A percentile compares a stretch with the other conserved stretches of the same genome.
These are phyloP conservation scores for Epichloe typhina DNA, from an alignment of 2,329 filamentous ascomycete genomes.

Conservation along the genomic window DNA sequence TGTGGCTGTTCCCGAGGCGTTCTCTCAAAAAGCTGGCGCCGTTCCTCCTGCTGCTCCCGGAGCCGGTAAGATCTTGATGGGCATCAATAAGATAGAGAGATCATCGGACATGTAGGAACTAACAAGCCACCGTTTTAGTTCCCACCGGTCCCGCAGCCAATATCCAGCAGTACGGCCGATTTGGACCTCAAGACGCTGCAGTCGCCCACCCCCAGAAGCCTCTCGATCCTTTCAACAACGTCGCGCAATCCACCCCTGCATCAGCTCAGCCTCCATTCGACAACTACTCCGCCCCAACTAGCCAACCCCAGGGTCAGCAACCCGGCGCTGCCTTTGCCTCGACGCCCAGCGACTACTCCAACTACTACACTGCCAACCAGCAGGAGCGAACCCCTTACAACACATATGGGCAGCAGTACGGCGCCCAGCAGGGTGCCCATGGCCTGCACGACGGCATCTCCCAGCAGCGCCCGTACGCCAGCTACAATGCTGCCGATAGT, in stretches of 20 bases:
- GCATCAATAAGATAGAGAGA: slow-evolving; percentile 9
- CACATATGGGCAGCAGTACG: slow-evolving; percentile 56
- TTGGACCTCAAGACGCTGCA: slow-evolving; percentile 50
- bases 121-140: slow-evolving; percentile 15
- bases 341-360: slow-evolving; percentile 65
- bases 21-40: slow-evolving; percentile 41
- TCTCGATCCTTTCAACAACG: slow-evolving; percentile 63
- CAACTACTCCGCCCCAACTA: slow-evolving; percentile 43
- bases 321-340: slow-evolving; percentile 58
- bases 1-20: slow-evolving; percentile 39
- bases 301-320: slow-evolving; percentile 44
- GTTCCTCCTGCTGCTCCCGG: slow-evolving; percentile 18
- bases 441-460: slow-evolving; percentile 59
- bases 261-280: slow-evolving; percentile 44
- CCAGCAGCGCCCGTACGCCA: slow-evolving; percentile 66
- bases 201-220: slow-evolving; percentile 54
- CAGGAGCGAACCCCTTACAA: slow-evolving; percentile 65
- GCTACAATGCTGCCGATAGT: slow-evolving; percentile 55
- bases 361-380: slow-evolving; percentile 71
- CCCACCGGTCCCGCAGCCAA: slow-evolving; percentile 30
- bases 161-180: slow-evolving; percentile 59
- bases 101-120: slow-evolving; percentile 1
- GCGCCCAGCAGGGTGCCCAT: slow-evolving; percentile 42
- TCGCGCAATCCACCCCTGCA: slow-evolving; percentile 46
- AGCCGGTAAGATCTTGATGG: slow-evolving; percentile 17